Evolutionary conservation across 495 filamentous ascomycete species (phyloP).

Genomic region (Neurospora sp.): DNA sequence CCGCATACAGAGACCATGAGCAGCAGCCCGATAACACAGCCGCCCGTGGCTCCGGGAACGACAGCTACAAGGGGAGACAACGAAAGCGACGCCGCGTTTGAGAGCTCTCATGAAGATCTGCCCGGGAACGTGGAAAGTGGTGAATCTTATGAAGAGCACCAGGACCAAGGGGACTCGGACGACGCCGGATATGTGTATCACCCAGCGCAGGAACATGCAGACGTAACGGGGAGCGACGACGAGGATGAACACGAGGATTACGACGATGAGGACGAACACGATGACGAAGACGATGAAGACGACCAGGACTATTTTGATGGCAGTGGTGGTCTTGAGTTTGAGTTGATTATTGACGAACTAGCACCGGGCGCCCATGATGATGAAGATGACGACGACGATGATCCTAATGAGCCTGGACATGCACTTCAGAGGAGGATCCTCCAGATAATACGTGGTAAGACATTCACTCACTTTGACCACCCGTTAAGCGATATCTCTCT

Average conservation of each 20-base stretch:
- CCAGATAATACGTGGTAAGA: conserved; percentile 18
- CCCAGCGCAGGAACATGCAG: conserved; percentile 3
- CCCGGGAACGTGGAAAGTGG: neutral
- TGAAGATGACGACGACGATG: neutral
- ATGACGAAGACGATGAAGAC: conserved; percentile 39
- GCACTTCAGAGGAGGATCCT: conserved; percentile 21
- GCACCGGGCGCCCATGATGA: neutral
- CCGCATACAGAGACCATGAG: neutral
- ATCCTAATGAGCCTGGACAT: neutral
- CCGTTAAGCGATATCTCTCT: conserved; percentile 7
- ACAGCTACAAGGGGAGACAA: neutral
- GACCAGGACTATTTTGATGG: conserved; percentile 36
- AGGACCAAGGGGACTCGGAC: neutral
- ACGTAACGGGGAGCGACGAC: conserved; percentile 11
- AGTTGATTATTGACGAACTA: conserved; percentile 18
- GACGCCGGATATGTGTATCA: neutral
- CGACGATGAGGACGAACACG: conserved; percentile 39
- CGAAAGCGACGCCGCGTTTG: neutral
- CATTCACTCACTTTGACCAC: neutral
- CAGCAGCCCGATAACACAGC: neutral
- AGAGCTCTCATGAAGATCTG: neutral
- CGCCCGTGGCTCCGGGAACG: neutral
- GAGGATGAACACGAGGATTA: conserved; percentile 26
- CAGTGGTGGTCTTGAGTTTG: conserved; percentile 22
- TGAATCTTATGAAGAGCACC: neutral